phyloP scores from a whole-genome alignment of 139 green algal genomes.

The Tetradesmus lagerheimii region DNA sequence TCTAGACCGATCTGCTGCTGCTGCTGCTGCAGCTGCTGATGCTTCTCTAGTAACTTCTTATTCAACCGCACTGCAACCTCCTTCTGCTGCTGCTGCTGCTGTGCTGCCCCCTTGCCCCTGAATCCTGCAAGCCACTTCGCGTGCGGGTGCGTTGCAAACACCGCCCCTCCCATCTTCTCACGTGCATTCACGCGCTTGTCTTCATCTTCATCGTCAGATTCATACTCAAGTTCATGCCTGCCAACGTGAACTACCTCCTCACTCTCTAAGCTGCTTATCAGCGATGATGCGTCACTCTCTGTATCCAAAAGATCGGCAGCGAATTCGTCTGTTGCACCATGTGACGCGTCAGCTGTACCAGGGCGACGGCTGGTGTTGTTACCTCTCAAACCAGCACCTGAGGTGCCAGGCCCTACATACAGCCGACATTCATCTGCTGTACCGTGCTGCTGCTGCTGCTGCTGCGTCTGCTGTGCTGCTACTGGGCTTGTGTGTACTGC shows the following conservation, averaged over 20 bases:
- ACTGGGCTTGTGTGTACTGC: not conserved
- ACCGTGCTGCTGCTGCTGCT: conserved; percentile 3
- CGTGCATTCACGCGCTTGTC: not conserved
- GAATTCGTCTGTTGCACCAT: not conserved
- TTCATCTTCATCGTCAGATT: not conserved
- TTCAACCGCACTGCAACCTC: not conserved
- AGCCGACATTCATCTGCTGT: not conserved
- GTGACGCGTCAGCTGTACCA: not conserved
- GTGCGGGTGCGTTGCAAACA: conserved; percentile 13
- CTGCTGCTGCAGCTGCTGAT: conserved; percentile 1
- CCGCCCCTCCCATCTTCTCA: conserved; percentile 15
- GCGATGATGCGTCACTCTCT: not conserved
- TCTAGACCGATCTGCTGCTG: no score
- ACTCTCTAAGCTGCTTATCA: not conserved
- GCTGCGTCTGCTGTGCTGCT: not conserved
- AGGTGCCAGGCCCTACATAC: not conserved
- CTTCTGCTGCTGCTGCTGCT: not conserved
- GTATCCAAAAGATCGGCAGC: not conserved
- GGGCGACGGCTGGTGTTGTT: not conserved
- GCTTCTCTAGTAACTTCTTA: not conserved
- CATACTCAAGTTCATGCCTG: not conserved
- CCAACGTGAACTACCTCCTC: not conserved
- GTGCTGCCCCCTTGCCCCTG: not conserved
- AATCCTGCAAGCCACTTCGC: not conserved
- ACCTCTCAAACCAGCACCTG: not conserved